These are phyloP conservation scores for Actinomortierella wolfii DNA, from an alignment of 371 early-diverging fungal genomes.

Conservation along the genomic window DNA sequence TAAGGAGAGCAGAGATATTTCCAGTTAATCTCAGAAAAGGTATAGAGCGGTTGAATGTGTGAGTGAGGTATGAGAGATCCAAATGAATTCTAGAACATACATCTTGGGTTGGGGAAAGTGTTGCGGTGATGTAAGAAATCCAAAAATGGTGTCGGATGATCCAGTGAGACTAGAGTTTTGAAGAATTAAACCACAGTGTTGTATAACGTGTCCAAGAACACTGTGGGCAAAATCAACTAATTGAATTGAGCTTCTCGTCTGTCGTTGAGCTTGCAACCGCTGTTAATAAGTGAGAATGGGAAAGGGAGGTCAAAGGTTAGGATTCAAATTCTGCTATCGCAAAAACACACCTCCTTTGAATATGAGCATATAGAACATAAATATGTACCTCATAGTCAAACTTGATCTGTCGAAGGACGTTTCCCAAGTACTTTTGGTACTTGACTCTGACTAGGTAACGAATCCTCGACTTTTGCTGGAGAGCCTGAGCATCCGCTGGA, in stretches of 20 bases:
- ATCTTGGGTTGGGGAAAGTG: constrained; percentile 27
- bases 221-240: constrained; percentile 21
- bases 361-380: too few relatives aligned
- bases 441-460: constrained; percentile 14
- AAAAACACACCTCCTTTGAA: too few relatives aligned
- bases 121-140: constrained; percentile 22
- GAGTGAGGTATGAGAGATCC: too few relatives aligned
- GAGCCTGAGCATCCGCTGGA: too few relatives aligned
- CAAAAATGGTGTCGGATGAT: constrained; percentile 17
- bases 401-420: constrained; percentile 24
- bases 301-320: background rate
- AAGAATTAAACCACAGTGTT: constrained; percentile 29
- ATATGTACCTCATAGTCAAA: constrained; percentile 23
- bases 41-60: background rate
- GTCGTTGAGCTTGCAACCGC: constrained; percentile 13
- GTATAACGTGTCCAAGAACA: constrained; percentile 24
- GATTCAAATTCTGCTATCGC: background rate
- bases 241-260: constrained; percentile 10
- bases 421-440: constrained; percentile 12
- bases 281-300: constrained; percentile 3
- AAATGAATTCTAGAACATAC: constrained; percentile 9
- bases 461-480: constrained; percentile 3
- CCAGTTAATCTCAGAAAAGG: background rate
- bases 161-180: constrained; percentile 17
- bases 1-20: background rate